Evolutionary conservation across 345 rosid species (phyloP), one percentile per base, ranked within the genome.

Genomic region (Turnera subulata): DNA sequence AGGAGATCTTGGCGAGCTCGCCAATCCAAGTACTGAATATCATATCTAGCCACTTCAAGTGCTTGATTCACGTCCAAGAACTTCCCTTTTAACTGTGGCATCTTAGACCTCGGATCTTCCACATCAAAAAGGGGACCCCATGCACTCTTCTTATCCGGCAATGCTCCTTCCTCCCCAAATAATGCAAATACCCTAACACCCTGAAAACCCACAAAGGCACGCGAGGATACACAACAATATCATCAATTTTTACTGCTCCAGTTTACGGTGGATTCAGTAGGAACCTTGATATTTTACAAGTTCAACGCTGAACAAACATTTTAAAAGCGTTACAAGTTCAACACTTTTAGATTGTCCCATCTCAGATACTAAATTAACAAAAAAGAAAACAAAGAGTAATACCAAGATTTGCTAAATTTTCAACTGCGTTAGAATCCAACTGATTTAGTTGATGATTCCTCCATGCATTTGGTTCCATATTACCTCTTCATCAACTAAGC

Each of bases 1-100:
- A 89, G 96, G 16, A 93, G 78, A 79, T 93, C 99, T 78, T 86
- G 99, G 24, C 99, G 84, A 56, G 99, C 99, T 58, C 89, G 83
- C 99, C 99, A 92, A 66, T 92, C 97, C 15, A 88, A 68, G 52
- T 92, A 92, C 58, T 86, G 96, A 72, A 92, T 86, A 68, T 92
- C 99, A 54, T 65, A 92, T 67, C 95, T 82, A 40, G 95, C 97
- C 46, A 92, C 86, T 81, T 92, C 96, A 43, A 92, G 69, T 20
- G 99, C 99, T 74, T 92, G 95, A 71, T 86, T 68, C 11, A 67
- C 86, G 74, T 93, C 96, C 80, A 83, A 48, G 73, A 93, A 83
- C 78, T 83, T 93, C 58, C 97, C 99, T 79, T 82, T 89, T 56
- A 37, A 70, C 55, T 76, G 83, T 43, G 97, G 96, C 73, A 78